Base-by-base conservation (phyloP, 2,329 filamentous ascomycete genomes). In the Cryphonectria naterciae region DNA sequence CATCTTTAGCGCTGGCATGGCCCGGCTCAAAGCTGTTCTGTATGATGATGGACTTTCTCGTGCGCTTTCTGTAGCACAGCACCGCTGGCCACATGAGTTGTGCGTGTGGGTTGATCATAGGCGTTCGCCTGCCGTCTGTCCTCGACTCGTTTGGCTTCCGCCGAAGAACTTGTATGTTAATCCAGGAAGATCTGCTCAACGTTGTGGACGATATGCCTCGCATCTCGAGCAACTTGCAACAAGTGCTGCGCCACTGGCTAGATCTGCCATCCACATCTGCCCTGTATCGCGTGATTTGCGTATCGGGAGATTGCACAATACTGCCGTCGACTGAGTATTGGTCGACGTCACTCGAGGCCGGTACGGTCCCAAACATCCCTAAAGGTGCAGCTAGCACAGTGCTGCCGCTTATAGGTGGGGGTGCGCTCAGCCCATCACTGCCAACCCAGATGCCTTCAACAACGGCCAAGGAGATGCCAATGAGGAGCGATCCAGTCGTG, bases 371-470 rank as follows among this genome's bases (percentile, higher is more conserved):
- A 73, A 85, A 83, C 32, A 83, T 78, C 19, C 88, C 88, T 66
- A 89, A 83, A 0, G 88, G 88, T 1, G 88, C 88, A 8, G 86
- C 84, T 28, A 89, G 77, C 28, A 89, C 82, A 2, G 83, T 81
- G 22, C 83, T 79, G 25, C 83, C 83, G 0, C 83, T 76, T 10
- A 81, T 79, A 6, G 82, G 80, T 5, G 83, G 74, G 56, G 80
- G 82, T 19, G 81, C 77, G 19, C 80, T 79, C 43, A 83, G 72
- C 8, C 78, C 78, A 72, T 88, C 84, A 22, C 85, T 83, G 28
- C 85, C 79, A 1, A 82, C 82, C 19, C 83, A 76, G 54, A 89
- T 77, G 8, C 85, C 86, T 52, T 83, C 80, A 58, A 86, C 84
- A 54, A 82, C 76, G 4, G 85, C 82, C 65, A 88, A 81, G 54